phyloP scores from a whole-genome alignment of 2,329 filamentous ascomycete genomes.

The Hypoxylon sp. region DNA sequence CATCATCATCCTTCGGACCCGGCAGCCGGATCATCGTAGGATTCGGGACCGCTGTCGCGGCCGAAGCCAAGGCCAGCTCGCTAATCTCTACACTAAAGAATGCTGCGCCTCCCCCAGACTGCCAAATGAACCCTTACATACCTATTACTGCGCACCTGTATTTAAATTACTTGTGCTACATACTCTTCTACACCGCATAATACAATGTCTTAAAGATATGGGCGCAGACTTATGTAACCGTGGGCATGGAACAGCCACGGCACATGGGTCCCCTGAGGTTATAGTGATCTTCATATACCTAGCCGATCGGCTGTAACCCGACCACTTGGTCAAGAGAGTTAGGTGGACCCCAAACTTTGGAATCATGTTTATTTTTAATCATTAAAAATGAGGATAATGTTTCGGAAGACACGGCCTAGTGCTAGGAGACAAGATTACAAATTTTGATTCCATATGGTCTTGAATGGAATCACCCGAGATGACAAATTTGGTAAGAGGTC shows the following conservation, averaged over 20 bases:
- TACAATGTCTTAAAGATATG: not conserved
- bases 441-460: not conserved
- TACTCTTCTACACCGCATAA: not conserved
- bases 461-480: not conserved
- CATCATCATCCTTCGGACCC: conserved; percentile 15
- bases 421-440: not conserved
- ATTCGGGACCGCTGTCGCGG: not conserved
- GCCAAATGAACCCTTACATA: not conserved
- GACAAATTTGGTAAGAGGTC: not conserved
- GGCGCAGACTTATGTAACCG: not conserved
- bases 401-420: not conserved
- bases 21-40: conserved; percentile 20
- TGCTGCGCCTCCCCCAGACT: not conserved
- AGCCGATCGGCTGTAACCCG: conserved; percentile 13
- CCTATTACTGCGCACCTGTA: not conserved
- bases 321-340: not conserved
- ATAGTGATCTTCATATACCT: conserved; percentile 4
- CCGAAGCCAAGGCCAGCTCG: conserved; percentile 1
- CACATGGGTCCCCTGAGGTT: not conserved
- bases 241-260: not conserved
- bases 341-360: not conserved
- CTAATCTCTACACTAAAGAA: conserved; percentile 7
- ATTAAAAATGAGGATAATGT: not conserved
- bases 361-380: not conserved
- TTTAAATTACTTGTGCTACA: not conserved